Evolutionary conservation across 768 basidiomycete genomes (phyloP), one percentile per base, ranked within the genome.

Genomic region (Thelephora ganbajun): DNA sequence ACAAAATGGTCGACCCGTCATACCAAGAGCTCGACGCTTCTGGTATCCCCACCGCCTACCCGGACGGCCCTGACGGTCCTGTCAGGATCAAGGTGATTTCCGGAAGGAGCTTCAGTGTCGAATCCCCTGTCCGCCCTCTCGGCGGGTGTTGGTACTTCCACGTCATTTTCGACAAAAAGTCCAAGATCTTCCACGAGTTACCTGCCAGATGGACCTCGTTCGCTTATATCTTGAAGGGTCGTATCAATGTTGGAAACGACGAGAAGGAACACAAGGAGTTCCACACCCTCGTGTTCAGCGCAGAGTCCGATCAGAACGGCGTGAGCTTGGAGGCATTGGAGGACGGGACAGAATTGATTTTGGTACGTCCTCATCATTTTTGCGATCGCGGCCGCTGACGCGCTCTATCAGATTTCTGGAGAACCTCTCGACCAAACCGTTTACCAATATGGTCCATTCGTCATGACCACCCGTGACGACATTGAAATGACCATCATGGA

Each of bases 131-230:
- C 19, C 70, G 83, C 43, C 89, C 89, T 0, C 73, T 92, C 0
- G 93, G 93, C 11, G 93, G 93, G 5, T 93, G 91, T 63, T 93
- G 89, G 87, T 96, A 78, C 63, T 81, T 93, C 66, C 88, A 93
- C 58, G 65, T 83, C 51, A 77, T 67, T 49, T 79, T 93, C 60
- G 64, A 71, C 22, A 72, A 72, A 50, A 71, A 76, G 26, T 69
- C 63, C 36, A 58, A 60, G 26, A 72, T 89, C 26, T 94, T 87
- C 68, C 93, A 93, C 60, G 77, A 82, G 9, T 69, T 97, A 35
- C 92, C 86, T 5, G 54, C 67, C n/a, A 83, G 81, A 14, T 98
- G 94, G 94, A 96, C 90, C 5, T 63, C 85, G 0, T 96, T 97
- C 59, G 66, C 83, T 22, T 94, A 92, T 61, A 71, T 75, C 45